Evolutionary conservation across 2,329 filamentous ascomycete species (phyloP), one percentile per base, ranked within the genome.

Genomic region (Claviceps lovelessii): DNA sequence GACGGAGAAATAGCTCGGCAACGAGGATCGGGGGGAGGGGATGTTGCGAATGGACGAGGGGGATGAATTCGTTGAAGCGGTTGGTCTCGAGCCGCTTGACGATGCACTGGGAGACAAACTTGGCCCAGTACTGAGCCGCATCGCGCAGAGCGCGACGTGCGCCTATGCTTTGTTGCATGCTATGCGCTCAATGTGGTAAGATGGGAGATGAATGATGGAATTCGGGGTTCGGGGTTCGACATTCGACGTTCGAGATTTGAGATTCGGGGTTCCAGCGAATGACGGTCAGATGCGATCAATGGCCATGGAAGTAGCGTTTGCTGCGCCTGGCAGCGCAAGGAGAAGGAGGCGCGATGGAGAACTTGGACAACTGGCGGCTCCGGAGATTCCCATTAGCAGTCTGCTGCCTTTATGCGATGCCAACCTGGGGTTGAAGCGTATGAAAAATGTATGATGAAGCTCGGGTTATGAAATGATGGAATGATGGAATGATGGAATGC

Each of bases 1-100:
- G 81, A 29, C 74, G 74, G 45, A 86, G 70, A 60, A 82, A 76
- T 53, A 85, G 65, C 59, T 83, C 75, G 68, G 80, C 78, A 58
- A 84, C 68, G 55, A 72, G 65, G 11, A 68, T 58, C 8, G 79
- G 70, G 4, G 76, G 70, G 10, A 85, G 67, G 1, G 77, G 78
- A 58, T 79, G 68, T 58, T 77, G 73, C 4, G 70, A 67, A 57
- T 74, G 70, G 53, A 83, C 69, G 47, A 80, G 62, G 1, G 67
- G 69, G 28, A 76, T 73, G 58, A 73, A 80, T 29, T 70, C 66
- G 46, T 75, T 72, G 65, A 85, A 85, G 55, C 69, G 69, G 42
- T 76, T 73, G 35, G 70, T 63, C 46, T 78, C 75, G 54, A 83
- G 74, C 37, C 81, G 78, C 48, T 70, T 63, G 35, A 66, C 64